Base-by-base conservation (phyloP, 169 alveolate species). In the Plasmodium cynomolgi region DNA sequence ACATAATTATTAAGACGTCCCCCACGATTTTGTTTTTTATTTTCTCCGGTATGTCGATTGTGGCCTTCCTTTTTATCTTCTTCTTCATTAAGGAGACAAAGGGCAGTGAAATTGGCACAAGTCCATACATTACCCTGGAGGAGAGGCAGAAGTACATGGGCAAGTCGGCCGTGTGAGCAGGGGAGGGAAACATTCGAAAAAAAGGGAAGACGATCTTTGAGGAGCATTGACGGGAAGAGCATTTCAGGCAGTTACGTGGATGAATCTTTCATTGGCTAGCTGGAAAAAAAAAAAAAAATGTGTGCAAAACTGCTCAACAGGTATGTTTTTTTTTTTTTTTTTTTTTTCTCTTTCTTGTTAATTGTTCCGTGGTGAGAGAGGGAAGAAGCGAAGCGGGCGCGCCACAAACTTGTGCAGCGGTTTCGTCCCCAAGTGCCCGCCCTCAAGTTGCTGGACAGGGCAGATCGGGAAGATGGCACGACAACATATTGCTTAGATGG, bases 31-130 rank as follows among this genome's bases (percentile, higher is more conserved):
- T 96, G 31, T 96, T 97, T 81, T 84, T 96, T 9, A 44, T 97
- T 15, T 95, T 96, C 92, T 79, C 97, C 3, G 96, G 92, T 5
- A 93, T 97, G 74, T 91, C 95, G 5, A 82, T 96, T 11, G 5
- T 97, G 20, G 83, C 97, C 9, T 85, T 96, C 81, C 56, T 96
- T 1, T 93, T 95, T 91, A 95, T 97, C 29, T 6, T 83, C 41
- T 23, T 96, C 33, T 97, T 96, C 83, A 84, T 97, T 82, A 95
- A 93, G 95, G 98, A 97, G 84, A 97, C 98, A 1, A 97, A 95
- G 56, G 98, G 98, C 7, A 83, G 93, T 11, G 96, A 96, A 11
- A 93, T 95, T n/a, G 98, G 98, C 37, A 91, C 95, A 8, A 91
- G 95, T 54, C 95, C 95, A 9, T 91, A 91, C 41, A 72, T 91